Percentiles rank a stretch among this genome's conserved stretches.
These are phyloP conservation scores for Vitis hybrid DNA, from an alignment of 177 flowering plant species.

Conservation along the genomic window DNA sequence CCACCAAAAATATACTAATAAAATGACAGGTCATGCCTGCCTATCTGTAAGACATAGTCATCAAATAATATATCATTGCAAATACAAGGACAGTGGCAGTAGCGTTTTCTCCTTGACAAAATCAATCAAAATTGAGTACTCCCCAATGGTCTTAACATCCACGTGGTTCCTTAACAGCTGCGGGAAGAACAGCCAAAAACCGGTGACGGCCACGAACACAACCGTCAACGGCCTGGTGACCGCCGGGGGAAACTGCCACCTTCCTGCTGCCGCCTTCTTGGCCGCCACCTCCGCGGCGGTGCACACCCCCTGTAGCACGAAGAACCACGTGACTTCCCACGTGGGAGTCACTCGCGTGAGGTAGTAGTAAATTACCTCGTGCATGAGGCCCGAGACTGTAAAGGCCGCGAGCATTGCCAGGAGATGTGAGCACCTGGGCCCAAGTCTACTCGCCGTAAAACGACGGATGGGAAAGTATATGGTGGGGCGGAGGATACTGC, in stretches of 20 bases:
- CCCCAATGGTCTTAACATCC: conserved; percentile 20
- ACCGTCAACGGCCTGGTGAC: conserved; percentile 27
- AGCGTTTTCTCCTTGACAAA: conserved; percentile 12
- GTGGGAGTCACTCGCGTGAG: conserved; percentile 34
- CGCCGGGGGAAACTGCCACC: conserved; percentile 23
- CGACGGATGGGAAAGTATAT: conserved; percentile 30
- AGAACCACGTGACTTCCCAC: conserved; percentile 49
- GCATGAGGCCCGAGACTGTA: conserved; percentile 43
- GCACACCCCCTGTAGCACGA: conserved; percentile 36
- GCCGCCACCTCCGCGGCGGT: conserved; percentile 25
- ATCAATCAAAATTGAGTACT: conserved; percentile 9
- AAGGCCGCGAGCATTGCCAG: conserved; percentile 26
- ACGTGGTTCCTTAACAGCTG: conserved; percentile 27
- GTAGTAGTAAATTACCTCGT: conserved; percentile 36
- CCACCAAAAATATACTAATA: no score
- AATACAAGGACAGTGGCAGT: neutral
- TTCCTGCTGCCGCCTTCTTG: conserved; percentile 21
- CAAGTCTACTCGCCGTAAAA: neutral
- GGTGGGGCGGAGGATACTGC: conserved; percentile 36
- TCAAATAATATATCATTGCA: no score
- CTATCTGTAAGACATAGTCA: no score
- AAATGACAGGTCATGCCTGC: no score
- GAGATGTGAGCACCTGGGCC: conserved; percentile 14
- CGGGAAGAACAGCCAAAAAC: conserved; percentile 40
- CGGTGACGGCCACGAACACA: conserved; percentile 32